Evolutionary conservation across 192 early-diverging fungal species (phyloP), one percentile per base, ranked within the genome.

Genomic region (Coemansia sp.): DNA sequence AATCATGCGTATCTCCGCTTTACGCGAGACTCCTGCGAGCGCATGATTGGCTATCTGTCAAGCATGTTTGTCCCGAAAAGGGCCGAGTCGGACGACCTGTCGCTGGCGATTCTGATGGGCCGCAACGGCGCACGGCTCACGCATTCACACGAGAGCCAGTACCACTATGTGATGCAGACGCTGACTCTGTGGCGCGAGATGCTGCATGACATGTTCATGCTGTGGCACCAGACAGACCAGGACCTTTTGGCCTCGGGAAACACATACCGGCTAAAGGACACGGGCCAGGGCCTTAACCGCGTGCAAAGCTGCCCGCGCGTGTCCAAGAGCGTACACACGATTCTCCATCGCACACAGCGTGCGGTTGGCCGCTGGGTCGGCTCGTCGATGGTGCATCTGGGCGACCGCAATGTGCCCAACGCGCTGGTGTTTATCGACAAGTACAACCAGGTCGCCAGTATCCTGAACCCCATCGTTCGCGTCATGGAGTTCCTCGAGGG

Each of bases 341-440:
- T 95, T 48, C 70, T 98, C 55, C 87, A 93, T 65, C 81, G 91
- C 23, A 92, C 95, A 19, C 93, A 95, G 34, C 81, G 86, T 67
- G 85, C 85, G 23, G 88, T 91, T 6, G 89, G 91, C 3, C 83
- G 83, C 46, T 99, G 97, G 97, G 88, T 98, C 11, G 97, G 95
- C 11, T 92, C 90, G 23, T 90, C 91, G 18, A 95, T 98, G 59
- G 93, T 99, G 67, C 97, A 99, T 78, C 65, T 99, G 62, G 97
- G 95, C 20, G 95, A 99, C 78, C 91, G 90, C 74, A 99, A 98
- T 68, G 97, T 99, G 13, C 95, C 97, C 20, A 99, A 99, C 67
- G 91, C 97, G 5, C 85, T 99, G 30, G 89, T 97, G 87, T 98
- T 98, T 58, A 97, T 99, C 55, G 92, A 93, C 86, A 95, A 94